These are phyloP conservation scores for Pilasporangium apinafurcum DNA, from an alignment of 352 stramenopile species.

Conservation along the genomic window DNA sequence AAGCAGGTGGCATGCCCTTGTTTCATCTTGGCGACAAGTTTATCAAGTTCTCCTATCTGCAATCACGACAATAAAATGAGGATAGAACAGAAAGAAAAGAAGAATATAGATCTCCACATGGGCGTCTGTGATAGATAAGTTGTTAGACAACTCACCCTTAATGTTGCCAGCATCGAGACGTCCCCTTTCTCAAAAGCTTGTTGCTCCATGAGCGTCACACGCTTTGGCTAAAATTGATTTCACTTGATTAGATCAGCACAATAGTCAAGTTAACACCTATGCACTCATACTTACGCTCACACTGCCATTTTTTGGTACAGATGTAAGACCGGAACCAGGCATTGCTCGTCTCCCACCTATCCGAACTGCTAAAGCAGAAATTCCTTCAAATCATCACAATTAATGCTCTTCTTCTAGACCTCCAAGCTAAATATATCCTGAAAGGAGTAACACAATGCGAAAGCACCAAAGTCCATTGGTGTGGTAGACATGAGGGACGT, in stretches of 20 bases:
- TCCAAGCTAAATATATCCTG: no score
- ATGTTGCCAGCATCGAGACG: slow-evolving; percentile 64
- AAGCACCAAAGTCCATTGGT: no score
- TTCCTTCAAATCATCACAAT: no score
- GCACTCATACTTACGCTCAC: slow-evolving; percentile 19
- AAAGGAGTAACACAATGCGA: no score
- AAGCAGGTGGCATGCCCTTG: slow-evolving; percentile 58
- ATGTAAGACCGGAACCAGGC: slow-evolving; percentile 52
- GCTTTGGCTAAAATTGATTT: slow-evolving; percentile 28
- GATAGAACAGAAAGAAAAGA: neutral
- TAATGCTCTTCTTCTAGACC: no score
- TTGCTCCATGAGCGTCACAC: slow-evolving; percentile 65
- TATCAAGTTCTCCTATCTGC: slow-evolving; percentile 70
- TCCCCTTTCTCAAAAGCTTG: slow-evolving; percentile 64
- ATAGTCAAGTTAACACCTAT: neutral
- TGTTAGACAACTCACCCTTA: no score
- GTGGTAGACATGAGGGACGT: no score
- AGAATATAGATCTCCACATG: neutral
- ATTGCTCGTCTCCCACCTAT: no score
- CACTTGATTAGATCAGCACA: neutral
- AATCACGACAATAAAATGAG: neutral
- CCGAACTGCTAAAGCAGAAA: no score
- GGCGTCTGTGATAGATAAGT: slow-evolving; percentile 4
- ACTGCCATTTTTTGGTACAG: slow-evolving; percentile 25
- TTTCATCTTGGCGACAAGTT: slow-evolving; percentile 60